phyloP scores from a whole-genome alignment of 2,329 filamentous ascomycete genomes.

The Dichotomopilus funicola region DNA sequence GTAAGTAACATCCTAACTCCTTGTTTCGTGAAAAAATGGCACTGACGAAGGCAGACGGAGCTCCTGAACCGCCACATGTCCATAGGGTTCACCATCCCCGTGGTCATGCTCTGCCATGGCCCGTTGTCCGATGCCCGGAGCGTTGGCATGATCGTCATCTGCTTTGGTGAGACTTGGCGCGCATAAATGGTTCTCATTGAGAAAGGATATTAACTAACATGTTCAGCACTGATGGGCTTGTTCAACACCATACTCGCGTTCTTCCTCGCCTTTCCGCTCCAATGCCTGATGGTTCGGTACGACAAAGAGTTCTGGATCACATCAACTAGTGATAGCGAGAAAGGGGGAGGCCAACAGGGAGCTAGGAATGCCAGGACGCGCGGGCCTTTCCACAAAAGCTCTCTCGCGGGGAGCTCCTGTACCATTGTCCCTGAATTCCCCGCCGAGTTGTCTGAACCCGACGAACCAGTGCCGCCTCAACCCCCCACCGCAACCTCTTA shows the following conservation, averaged over 20 bases:
- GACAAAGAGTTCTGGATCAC: constrained; percentile 2
- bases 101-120: constrained; percentile 38
- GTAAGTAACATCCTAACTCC: constrained; percentile 15
- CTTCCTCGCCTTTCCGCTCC: constrained; percentile 24
- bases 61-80: constrained; percentile 47
- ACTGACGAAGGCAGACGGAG: constrained; percentile 35
- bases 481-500: not conserved
- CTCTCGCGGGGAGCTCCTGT: constrained; percentile 5
- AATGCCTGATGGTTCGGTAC: constrained; percentile 22
- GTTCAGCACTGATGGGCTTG: constrained; percentile 27
- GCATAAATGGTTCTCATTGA: too few species aligned
- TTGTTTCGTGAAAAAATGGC: not conserved
- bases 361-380: not conserved
- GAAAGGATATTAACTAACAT: not conserved
- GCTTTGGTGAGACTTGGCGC: constrained; percentile 35
- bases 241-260: constrained; percentile 28
- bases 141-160: constrained; percentile 39
- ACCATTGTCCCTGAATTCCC: not conserved
- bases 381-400: constrained; percentile 5
- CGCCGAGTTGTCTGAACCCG: not conserved
- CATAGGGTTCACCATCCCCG: constrained; percentile 44
- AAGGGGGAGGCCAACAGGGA: not conserved
- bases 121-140: constrained; percentile 27
- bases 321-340: constrained; percentile 3
- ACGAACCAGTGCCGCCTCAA: not conserved